Conservation (phyloP, 2,329 filamentous ascomycete species). For the Diplodia corticola region DNA sequence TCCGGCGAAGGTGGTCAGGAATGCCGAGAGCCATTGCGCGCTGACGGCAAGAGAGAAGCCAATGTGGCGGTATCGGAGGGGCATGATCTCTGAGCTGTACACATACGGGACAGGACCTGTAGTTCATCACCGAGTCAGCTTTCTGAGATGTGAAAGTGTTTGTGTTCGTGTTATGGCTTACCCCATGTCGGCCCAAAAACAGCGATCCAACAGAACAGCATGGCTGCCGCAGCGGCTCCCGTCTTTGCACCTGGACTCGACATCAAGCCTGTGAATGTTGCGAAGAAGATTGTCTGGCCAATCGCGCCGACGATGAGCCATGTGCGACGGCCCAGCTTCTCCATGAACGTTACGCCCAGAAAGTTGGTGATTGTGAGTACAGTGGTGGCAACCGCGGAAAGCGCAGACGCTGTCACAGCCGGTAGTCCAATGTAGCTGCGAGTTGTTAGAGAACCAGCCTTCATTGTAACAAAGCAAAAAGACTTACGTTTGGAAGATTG, state of each 20-base stretch:
- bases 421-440: slow-evolving; percentile 32
- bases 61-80: slow-evolving; percentile 38
- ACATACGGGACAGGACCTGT: slow-evolving; percentile 30
- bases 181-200: slow-evolving; percentile 37
- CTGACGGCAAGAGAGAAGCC: slow-evolving; percentile 36
- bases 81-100: slow-evolving; percentile 38
- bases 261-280: slow-evolving; percentile 32
- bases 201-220: slow-evolving; percentile 36
- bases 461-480: not conserved
- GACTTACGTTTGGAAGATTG: slow-evolving; percentile 18
- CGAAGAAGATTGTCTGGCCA: slow-evolving; percentile 33
- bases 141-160: not conserved
- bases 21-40: slow-evolving; percentile 39
- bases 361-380: slow-evolving; percentile 31
- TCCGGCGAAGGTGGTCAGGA: slow-evolving; percentile 40
- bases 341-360: slow-evolving; percentile 30
- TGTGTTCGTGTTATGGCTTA: not conserved
- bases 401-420: slow-evolving; percentile 28
- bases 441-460: slow-evolving; percentile 33
- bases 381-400: slow-evolving; percentile 31
- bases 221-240: slow-evolving; percentile 33
- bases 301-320: slow-evolving; percentile 26
- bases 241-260: slow-evolving; percentile 25
- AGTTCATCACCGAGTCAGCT: not conserved
- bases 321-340: slow-evolving; percentile 32